Conservation (phyloP, 2,329 filamentous ascomycete species). For the Alternaria sp. region DNA sequence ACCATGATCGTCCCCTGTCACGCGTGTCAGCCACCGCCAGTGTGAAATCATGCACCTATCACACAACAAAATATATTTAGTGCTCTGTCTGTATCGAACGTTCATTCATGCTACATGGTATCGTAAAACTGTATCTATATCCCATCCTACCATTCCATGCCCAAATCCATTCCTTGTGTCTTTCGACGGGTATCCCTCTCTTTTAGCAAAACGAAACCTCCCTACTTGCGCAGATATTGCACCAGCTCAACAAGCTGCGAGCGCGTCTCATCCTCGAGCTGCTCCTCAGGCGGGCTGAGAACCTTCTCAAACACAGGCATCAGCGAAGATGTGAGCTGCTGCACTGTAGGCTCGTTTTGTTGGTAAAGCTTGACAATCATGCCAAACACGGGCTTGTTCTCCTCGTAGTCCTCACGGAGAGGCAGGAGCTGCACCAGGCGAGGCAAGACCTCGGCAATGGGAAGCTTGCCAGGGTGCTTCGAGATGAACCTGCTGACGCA, state of each 20-base stretch:
- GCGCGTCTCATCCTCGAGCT: slow-evolving; percentile 77
- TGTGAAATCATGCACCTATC: not conserved
- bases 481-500: slow-evolving; percentile 93
- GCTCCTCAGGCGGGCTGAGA: slow-evolving; percentile 74
- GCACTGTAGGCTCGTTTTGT: slow-evolving; percentile 72
- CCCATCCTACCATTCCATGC: slow-evolving; percentile 17
- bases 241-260: slow-evolving; percentile 72
- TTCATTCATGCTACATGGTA: slow-evolving; percentile 29
- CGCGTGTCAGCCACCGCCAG: slow-evolving; percentile 15
- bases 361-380: slow-evolving; percentile 89
- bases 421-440: slow-evolving; percentile 81
- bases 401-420: slow-evolving; percentile 91
- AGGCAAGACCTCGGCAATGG: slow-evolving; percentile 82
- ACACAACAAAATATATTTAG: not conserved
- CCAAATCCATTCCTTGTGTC: slow-evolving; percentile 32
- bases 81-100: slow-evolving; percentile 8
- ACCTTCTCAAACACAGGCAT: slow-evolving; percentile 78
- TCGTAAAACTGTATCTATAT: slow-evolving; percentile 35
- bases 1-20: slow-evolving; percentile 24
- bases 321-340: slow-evolving; percentile 74
- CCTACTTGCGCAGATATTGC: slow-evolving; percentile 56
- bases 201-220: slow-evolving; percentile 27
- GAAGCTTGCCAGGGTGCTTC: slow-evolving; percentile 83
- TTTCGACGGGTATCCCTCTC: slow-evolving; percentile 40
- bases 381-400: slow-evolving; percentile 92